Conservation (phyloP, 2,329 filamentous ascomycete genomes). For the Trichophyton benhamiae region DNA sequence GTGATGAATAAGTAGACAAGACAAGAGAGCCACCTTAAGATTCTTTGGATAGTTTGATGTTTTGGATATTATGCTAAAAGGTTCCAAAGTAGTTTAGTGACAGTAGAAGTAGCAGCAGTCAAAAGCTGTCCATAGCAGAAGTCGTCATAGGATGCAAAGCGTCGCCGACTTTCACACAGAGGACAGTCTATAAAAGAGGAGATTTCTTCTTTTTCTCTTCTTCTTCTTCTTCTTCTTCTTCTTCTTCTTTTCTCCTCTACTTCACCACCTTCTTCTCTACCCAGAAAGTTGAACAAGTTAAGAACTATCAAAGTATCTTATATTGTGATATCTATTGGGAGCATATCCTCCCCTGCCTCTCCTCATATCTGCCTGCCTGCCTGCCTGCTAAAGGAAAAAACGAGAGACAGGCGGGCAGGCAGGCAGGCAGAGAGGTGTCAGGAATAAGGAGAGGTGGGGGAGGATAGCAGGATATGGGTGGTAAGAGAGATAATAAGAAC, state of each 20-base stretch:
- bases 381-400: background rate
- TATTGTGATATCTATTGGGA: background rate
- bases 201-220: background rate
- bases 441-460: background rate
- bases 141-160: background rate
- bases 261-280: background rate
- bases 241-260: background rate
- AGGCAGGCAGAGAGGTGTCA: too few species aligned
- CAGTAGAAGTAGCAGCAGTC: too few species aligned
- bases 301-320: background rate
- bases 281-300: background rate
- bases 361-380: background rate
- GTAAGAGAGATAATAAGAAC: background rate
- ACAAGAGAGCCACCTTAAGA: too few species aligned
- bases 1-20: too few species aligned
- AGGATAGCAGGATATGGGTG: background rate
- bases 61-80: too few species aligned
- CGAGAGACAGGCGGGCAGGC: too few species aligned
- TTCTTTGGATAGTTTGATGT: too few species aligned
- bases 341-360: background rate
- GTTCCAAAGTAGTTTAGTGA: too few species aligned
- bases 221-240: background rate
- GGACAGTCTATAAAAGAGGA: too few species aligned
- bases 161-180: background rate
- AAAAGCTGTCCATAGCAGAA: too few species aligned